Evolutionary conservation across 2,329 filamentous ascomycete genomes (phyloP), one percentile per base, ranked within the genome.

Genomic region (Boeremia exigua): DNA sequence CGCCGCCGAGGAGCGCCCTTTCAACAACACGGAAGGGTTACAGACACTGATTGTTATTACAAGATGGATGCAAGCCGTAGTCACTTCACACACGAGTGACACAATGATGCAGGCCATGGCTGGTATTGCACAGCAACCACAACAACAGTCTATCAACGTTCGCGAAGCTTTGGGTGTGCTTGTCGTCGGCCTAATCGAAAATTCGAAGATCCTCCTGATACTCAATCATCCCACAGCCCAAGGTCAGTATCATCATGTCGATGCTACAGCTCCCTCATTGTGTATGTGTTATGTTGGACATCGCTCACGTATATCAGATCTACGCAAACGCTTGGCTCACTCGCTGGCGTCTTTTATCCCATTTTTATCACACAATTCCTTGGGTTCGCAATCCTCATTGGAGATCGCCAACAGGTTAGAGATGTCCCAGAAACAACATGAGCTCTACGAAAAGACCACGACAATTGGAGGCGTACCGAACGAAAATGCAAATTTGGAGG

Each of bases 101-200:
- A 72, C 72, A 10, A 73, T 77, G 67, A 69, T 76, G 27, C 71
- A 77, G 34, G 74, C 73, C 33, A 74, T 77, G 65, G 56, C 14
- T 71, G 78, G 73, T 9, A 72, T 73, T 23, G 68, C 72, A 79
- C 82, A 34, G 74, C 81, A 48, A 79, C 83, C 33, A 77, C 82
- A 48, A 74, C 81, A 33, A 71, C 80, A 87, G 29, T 86, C 88
- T 46, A 83, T 87, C 77, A 85, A 82, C 39, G 80, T 87, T 1
- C 81, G 85, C 17, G 84, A 86, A 40, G 87, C 86, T 0, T 83
- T 91, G 57, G 84, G 87, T 2, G 82, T 87, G 68, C 77, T 91
- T 15, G 74, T 89, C 6, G 75, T 89, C 44, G 82, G 84, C 0
- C 77, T 89, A 10, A 82, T 84, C 50, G 87, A 90, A 59, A 88